A percentile compares a stretch with the other conserved stretches of the same genome.
Evolutionary conservation across 2,329 filamentous ascomycete species (phyloP).

Genomic region (Colletotrichum tofieldiae): DNA sequence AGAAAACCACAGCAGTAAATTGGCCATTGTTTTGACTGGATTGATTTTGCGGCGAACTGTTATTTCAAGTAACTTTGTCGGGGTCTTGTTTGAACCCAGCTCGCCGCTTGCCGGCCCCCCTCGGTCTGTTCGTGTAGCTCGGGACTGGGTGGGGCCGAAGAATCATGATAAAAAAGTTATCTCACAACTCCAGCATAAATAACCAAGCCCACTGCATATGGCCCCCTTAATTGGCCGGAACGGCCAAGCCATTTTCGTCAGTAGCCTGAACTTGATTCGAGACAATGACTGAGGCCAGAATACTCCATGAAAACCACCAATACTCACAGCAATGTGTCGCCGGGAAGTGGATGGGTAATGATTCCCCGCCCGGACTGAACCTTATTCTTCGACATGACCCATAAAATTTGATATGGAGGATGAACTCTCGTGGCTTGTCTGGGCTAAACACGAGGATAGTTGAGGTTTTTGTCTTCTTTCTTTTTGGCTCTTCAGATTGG

Average conservation of each 20-base stretch:
- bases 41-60: not conserved
- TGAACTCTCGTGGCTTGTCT: too few relatives aligned
- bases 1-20: not conserved
- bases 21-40: not conserved
- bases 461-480: not conserved
- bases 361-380: too few relatives aligned
- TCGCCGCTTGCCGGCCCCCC: not conserved
- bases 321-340: not conserved
- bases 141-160: not conserved
- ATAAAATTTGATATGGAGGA: not conserved
- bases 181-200: too few relatives aligned
- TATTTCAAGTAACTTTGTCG: not conserved
- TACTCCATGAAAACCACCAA: not conserved
- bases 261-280: too few relatives aligned
- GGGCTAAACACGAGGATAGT: not conserved
- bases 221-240: too few relatives aligned
- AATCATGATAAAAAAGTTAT: not conserved
- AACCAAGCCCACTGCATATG: too few relatives aligned
- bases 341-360: not conserved
- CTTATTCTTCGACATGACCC: not conserved
- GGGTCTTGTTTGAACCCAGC: not conserved
- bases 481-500: not conserved
- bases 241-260: too few relatives aligned
- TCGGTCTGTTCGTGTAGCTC: not conserved
- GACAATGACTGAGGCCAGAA: too few relatives aligned